These are phyloP conservation scores for Heliamphora ciliata DNA, from an alignment of 179 eudicot species.

Conservation along the genomic window DNA sequence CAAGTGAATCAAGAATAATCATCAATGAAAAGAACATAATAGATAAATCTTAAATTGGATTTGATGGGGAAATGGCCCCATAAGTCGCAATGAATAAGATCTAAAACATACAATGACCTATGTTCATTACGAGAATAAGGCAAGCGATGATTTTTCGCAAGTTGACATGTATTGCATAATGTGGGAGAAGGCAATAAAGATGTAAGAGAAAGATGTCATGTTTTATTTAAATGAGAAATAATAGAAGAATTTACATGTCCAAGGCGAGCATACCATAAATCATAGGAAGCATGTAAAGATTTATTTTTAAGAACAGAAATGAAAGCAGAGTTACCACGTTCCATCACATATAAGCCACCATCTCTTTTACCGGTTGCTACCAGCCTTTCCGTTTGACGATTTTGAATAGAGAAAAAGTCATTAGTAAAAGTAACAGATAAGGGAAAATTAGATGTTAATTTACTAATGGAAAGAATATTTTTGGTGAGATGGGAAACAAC, in stretches of 20 bases:
- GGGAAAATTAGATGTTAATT: slow-evolving; percentile 6
- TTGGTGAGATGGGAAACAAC: slow-evolving; percentile 12
- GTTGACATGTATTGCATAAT: slow-evolving; percentile 3
- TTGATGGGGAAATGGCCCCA: slow-evolving; percentile 6
- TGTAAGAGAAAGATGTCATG: slow-evolving; percentile 6
- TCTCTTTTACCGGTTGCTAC: slow-evolving; percentile 11
- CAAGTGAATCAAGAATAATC: not conserved
- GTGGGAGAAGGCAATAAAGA: slow-evolving; percentile 9
- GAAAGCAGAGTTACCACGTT: not conserved
- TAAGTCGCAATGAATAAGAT: not conserved
- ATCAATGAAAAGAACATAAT: slow-evolving; percentile 13
- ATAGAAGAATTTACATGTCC: slow-evolving; percentile 5
- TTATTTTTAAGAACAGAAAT: not conserved
- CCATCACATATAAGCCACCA: slow-evolving; percentile 9
- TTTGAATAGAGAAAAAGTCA: not conserved
- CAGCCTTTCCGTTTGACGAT: not conserved
- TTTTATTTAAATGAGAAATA: slow-evolving; percentile 5
- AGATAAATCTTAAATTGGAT: not conserved
- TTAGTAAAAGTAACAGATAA: not conserved
- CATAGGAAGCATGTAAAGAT: not conserved
- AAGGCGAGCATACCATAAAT: slow-evolving; percentile 8
- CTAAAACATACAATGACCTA: not conserved
- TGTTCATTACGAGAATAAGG: not conserved
- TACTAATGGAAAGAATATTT: slow-evolving; percentile 10
- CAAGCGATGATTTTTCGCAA: not conserved